Conservation (phyloP, 2,329 filamentous ascomycete genomes). For the Neonectria hederae region DNA sequence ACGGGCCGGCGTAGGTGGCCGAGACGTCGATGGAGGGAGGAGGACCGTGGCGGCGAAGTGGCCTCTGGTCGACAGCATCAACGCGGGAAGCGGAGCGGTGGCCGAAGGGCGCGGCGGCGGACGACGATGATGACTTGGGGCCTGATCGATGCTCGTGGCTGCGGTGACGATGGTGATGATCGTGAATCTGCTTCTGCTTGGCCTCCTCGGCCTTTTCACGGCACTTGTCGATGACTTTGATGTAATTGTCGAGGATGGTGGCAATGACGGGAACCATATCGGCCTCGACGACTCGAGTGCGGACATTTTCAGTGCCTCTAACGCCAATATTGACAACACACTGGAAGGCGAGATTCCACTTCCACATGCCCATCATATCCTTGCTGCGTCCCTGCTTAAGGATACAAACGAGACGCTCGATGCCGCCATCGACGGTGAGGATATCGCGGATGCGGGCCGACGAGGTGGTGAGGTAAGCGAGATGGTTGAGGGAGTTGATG, state of each 20-base stretch:
- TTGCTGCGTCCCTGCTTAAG: slow-evolving; percentile 96
- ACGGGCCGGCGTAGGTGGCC: slow-evolving; percentile 52
- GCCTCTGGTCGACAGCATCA: slow-evolving; percentile 67
- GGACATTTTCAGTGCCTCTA: slow-evolving; percentile 90
- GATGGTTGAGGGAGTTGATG: slow-evolving; percentile 98
- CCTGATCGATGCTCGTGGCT: slow-evolving; percentile 59
- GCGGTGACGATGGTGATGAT: slow-evolving; percentile 61
- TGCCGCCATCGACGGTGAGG: slow-evolving; percentile 96
- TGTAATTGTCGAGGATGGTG: slow-evolving; percentile 97
- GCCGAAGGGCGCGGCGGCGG: slow-evolving; percentile 53
- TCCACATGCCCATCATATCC: slow-evolving; percentile 99
- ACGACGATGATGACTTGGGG: slow-evolving; percentile 53
- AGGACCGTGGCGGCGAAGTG: slow-evolving; percentile 79
- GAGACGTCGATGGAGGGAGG: slow-evolving; percentile 74
- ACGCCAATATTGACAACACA: slow-evolving; percentile 99
- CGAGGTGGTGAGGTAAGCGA: slow-evolving; percentile 97
- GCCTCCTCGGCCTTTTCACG: slow-evolving; percentile 86
- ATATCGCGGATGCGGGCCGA: slow-evolving; percentile 98
- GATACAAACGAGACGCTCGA: slow-evolving; percentile 96
- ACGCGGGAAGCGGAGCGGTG: slow-evolving; percentile 61
- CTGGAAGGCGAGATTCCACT: slow-evolving; percentile 99
- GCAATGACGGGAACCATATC: slow-evolving; percentile 99
- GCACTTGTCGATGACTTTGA: slow-evolving; percentile 93
- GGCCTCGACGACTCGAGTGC: slow-evolving; percentile 95
- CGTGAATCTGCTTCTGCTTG: slow-evolving; percentile 73